Conservation (phyloP, 768 basidiomycete species). For the Megacollybia marginata region DNA sequence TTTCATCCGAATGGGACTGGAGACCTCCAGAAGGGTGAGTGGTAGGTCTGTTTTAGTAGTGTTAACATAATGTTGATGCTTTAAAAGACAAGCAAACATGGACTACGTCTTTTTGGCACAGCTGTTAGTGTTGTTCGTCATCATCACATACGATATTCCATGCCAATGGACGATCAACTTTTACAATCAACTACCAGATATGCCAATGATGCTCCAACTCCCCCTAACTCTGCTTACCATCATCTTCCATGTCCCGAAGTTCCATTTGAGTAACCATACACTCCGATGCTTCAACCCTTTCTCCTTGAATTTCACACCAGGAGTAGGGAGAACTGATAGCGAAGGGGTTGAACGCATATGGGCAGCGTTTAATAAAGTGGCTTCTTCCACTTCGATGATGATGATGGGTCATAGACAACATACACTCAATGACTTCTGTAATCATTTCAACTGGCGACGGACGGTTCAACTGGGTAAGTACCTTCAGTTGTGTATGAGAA, state of each 20-base stretch:
- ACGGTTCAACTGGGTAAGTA: constrained; percentile 12
- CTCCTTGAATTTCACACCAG: no score
- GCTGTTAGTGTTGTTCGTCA: constrained; percentile 7
- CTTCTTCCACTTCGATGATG: no score
- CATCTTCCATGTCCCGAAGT: constrained; percentile 13
- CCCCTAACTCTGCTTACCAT: constrained; percentile 1
- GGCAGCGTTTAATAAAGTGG: no score
- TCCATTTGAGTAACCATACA: constrained; percentile 14
- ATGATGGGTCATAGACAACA: constrained; percentile 13
- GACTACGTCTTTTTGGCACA: constrained; percentile 24
- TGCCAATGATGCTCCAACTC: constrained; percentile 1
- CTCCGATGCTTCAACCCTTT: constrained; percentile 11
- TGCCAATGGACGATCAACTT: no score
- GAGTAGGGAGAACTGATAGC: constrained; percentile 22
- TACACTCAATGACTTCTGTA: no score
- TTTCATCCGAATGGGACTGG: no score
- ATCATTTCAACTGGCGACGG: no score
- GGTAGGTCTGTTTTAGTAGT: constrained; percentile 12
- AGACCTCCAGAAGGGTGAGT: constrained; percentile 23
- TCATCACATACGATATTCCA: no score
- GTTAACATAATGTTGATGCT: background rate
- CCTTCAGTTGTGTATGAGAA: no score
- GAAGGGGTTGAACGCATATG: no score
- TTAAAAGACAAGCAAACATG: constrained; percentile 26
- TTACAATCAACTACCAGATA: no score